Base-by-base conservation (phyloP, 1,139 yeast species). In the Geotrichum aggregatum region DNA sequence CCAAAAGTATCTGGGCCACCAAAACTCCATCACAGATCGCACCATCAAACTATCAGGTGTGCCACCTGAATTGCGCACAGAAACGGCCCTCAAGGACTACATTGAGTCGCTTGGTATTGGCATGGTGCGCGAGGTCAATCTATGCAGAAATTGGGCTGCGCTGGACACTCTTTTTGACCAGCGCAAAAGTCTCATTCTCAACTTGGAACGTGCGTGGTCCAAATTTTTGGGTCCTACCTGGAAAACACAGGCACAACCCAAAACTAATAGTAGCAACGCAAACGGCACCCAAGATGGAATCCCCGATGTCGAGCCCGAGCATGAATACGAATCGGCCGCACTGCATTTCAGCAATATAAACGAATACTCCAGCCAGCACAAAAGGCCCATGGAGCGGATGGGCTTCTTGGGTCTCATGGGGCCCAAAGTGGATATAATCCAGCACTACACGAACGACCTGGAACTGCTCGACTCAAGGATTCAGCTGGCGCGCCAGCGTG, bases 21-120 rank as follows among this genome's bases (percentile, higher is more conserved):
- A 91, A 66, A 85, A 87, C 66, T 84, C 96, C 5, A 79, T 92
- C 52, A 89, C 98, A 0, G 98, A 92, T 72, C 75, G 97, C 63
- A 92, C 98, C 0, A 86, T 92, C 52, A 74, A 94, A 55, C 69
- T 92, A 24, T 85, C 94, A 42, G 98, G 98, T 0, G 87, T 92
- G 13, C 97, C 98, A 0, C 84, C 87, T 0, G 82, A 83, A 47
- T 71, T 89, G 38, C 73, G 97, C 53, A 82, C 82, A 50, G 92
- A 83, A 59, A 76, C 76, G 22, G 81, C 79, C 13, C 71, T 92
- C 59, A 82, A 79, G 54, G 76, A 80, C 43, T 92, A 87, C 63
- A 83, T 92, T 34, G 94, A 87, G 59, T 76, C 78, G 16, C 71
- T 91, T 44, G 84, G 85, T 24, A 84, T 91, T 44, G 97, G 96